Evolutionary conservation across 2,329 filamentous ascomycete species (phyloP).

Genomic region (Trichoderma aggressivum): DNA sequence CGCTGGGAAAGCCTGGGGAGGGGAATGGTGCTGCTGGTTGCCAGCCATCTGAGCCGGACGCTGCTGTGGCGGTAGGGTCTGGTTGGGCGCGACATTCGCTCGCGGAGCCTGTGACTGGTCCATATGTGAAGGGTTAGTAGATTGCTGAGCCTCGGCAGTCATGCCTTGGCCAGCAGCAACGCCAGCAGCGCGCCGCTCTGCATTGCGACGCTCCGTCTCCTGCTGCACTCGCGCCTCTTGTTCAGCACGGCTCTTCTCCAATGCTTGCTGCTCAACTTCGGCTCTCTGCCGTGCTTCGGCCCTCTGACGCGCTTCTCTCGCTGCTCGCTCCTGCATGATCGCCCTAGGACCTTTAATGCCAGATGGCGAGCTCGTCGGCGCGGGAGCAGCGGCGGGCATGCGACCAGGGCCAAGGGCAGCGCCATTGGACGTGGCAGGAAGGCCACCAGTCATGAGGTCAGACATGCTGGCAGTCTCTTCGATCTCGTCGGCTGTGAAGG

Average conservation of each 20-base stretch:
- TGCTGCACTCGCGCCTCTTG: conserved; percentile 54
- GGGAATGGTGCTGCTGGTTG: conserved; percentile 12
- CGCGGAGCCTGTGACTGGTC: conserved; percentile 26
- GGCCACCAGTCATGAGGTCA: conserved; percentile 64
- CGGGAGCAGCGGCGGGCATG: conserved; percentile 47
- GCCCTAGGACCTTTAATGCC: conserved; percentile 81
- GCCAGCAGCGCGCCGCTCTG: conserved; percentile 58
- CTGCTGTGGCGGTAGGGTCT: conserved; percentile 26
- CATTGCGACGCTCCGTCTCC: conserved; percentile 54
- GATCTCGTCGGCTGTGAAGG: conserved; percentile 76
- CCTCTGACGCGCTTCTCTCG: conserved; percentile 68
- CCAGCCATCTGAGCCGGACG: conserved; percentile 17
- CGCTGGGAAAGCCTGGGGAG: conserved; percentile 13
- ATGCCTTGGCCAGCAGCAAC: conserved; percentile 39
- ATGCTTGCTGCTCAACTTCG: conserved; percentile 56
- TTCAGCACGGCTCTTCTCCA: conserved; percentile 56
- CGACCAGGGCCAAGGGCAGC: conserved; percentile 50
- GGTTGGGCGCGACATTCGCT: conserved; percentile 15
- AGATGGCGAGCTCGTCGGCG: conserved; percentile 53
- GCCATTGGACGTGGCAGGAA: conserved; percentile 53
- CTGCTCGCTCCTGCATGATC: conserved; percentile 84
- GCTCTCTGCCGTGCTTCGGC: conserved; percentile 65
- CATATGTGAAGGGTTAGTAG: conserved; percentile 34
- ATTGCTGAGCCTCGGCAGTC: conserved; percentile 31
- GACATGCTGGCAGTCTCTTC: conserved; percentile 94